A percentile compares a stretch with the other conserved stretches of the same genome.
phyloP scores from a whole-genome alignment of 257 asterid genomes.

The Lantana camara region DNA sequence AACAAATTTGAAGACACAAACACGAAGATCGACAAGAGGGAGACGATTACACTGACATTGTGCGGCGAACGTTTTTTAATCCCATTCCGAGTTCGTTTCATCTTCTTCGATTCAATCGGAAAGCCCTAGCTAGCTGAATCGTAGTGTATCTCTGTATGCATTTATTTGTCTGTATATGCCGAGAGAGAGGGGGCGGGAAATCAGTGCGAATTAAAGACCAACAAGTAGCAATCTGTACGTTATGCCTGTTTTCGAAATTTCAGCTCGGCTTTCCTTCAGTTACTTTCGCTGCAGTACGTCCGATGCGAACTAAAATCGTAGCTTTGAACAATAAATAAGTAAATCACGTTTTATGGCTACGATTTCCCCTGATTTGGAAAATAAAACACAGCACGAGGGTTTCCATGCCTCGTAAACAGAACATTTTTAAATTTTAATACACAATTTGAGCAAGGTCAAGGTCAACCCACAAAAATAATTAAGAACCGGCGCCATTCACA shows the following conservation, averaged over 20 bases:
- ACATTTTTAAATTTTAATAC: too few relatives aligned
- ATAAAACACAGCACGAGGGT: too few relatives aligned
- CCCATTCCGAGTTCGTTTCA: constrained; percentile 54
- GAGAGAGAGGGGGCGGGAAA: constrained; percentile 54
- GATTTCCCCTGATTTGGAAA: too few relatives aligned
- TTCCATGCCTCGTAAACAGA: too few relatives aligned
- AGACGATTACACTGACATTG: constrained; percentile 31
- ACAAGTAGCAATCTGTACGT: constrained; percentile 25
- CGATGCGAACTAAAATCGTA: constrained; percentile 2
- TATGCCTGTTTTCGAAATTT: constrained; percentile 6
- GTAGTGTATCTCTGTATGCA: constrained; percentile 5
- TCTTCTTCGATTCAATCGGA: constrained; percentile 32
- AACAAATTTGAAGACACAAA: not conserved
- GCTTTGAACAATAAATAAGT: too few relatives aligned
- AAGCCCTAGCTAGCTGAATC: constrained; percentile 37
- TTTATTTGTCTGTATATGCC: constrained; percentile 26
- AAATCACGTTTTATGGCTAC: too few relatives aligned
- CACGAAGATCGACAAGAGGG: not conserved
- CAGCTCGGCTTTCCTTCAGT: constrained; percentile 9
- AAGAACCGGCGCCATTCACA: too few relatives aligned
- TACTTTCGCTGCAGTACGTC: constrained; percentile 12
- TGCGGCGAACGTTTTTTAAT: constrained; percentile 38
- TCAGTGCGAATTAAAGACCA: constrained; percentile 37
- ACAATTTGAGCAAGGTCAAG: too few relatives aligned
- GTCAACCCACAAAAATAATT: too few relatives aligned